Evolutionary conservation across 108 stramenopile genomes (phyloP).

Genomic region (Chaetoceros tenuissimus): DNA sequence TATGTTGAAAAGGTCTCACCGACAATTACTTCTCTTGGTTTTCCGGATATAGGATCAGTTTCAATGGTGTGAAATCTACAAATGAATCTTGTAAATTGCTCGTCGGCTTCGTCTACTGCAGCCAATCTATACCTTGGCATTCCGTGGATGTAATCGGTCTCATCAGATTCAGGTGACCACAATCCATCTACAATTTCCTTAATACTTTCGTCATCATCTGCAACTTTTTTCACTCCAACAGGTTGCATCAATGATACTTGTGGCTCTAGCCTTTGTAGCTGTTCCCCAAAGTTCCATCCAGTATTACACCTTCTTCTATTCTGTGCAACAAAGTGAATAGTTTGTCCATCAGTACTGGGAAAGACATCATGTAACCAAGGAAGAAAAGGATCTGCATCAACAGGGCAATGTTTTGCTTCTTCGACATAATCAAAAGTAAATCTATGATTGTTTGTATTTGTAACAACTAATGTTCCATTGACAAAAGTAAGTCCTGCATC

Average conservation of each 20-base stretch:
- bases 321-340: constrained; percentile 65
- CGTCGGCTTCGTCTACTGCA: constrained; percentile 38
- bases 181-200: constrained; percentile 35
- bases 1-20: constrained; percentile 53
- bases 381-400: constrained; percentile 61
- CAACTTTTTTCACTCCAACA: constrained; percentile 40
- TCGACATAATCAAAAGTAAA: constrained; percentile 28
- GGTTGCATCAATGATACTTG: constrained; percentile 67
- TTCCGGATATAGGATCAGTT: constrained; percentile 4
- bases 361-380: constrained; percentile 77
- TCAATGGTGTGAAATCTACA: constrained; percentile 48
- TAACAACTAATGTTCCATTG: constrained; percentile 23
- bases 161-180: constrained; percentile 21
- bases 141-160: constrained; percentile 2
- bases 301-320: constrained; percentile 70
- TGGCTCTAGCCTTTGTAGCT: constrained; percentile 49
- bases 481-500: constrained; percentile 40
- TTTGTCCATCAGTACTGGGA: constrained; percentile 31
- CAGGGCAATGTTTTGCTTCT: constrained; percentile 55
- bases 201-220: constrained; percentile 15
- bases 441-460: constrained; percentile 41
- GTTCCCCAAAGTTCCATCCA: constrained; percentile 22
- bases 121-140: constrained; percentile 39
- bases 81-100: constrained; percentile 62
- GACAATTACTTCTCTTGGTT: constrained; percentile 9